Evolutionary conservation across 768 basidiomycete genomes (phyloP).

Genomic region (Lentinula lateritia): DNA sequence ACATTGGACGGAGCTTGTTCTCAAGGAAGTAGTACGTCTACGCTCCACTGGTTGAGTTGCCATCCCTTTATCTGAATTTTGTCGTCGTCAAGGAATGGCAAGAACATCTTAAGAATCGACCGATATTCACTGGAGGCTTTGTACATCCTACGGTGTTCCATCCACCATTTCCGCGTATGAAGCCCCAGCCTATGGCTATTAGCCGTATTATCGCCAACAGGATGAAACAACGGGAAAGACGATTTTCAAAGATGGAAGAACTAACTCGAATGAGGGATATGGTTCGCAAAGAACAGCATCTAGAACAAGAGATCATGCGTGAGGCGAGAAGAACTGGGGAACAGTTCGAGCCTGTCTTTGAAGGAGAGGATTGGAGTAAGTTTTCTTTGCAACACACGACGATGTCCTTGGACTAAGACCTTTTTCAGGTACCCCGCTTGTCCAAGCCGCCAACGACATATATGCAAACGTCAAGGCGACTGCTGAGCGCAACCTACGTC

Average conservation of each 20-base stretch:
- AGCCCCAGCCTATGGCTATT: conserved; percentile 72
- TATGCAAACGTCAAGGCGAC: background rate
- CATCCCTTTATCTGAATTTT: background rate
- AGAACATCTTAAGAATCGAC: conserved; percentile 45
- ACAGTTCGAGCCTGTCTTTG: background rate
- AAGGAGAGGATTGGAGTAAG: background rate
- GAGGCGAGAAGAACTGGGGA: background rate
- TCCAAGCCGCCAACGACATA: conserved; percentile 24
- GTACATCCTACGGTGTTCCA: conserved; percentile 62
- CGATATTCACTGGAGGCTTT: conserved; percentile 67
- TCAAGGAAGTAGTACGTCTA: conserved; percentile 46
- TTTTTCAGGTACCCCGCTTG: conserved; percentile 32
- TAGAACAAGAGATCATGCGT: conserved; percentile 22
- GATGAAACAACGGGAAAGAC: conserved; percentile 28
- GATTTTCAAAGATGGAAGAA: conserved; percentile 29
- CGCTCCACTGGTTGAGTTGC: background rate
- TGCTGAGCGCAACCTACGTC: conserved; percentile 20
- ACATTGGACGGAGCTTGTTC: conserved; percentile 38
- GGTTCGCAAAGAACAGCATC: conserved; percentile 26
- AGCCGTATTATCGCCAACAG: conserved; percentile 61
- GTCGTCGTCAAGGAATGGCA: conserved; percentile 46
- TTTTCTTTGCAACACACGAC: background rate
- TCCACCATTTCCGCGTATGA: conserved; percentile 71
- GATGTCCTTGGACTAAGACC: background rate
- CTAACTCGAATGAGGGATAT: conserved; percentile 26